A percentile compares a stretch with the other conserved stretches of the same genome.
These are phyloP conservation scores for Alternaria triticina DNA, from an alignment of 2,329 filamentous ascomycete species.

Conservation along the genomic window DNA sequence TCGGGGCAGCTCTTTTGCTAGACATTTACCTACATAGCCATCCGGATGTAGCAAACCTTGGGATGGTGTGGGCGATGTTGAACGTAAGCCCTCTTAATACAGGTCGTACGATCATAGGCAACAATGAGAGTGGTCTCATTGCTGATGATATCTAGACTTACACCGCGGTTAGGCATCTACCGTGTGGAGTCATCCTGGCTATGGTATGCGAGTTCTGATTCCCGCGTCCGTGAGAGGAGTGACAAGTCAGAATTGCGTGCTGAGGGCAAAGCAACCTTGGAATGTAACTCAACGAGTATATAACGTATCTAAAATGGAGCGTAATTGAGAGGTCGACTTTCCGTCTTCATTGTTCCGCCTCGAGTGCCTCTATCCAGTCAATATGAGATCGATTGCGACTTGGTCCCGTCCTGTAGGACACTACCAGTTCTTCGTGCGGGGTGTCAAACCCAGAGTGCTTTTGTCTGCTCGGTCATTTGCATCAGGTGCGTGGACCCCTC, in stretches of 20 bases:
- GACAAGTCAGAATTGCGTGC: not conserved
- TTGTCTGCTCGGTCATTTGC: not conserved
- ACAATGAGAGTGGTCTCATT: not conserved
- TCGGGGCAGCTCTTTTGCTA: not conserved
- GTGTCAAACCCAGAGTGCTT: not conserved
- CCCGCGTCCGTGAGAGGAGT: not conserved
- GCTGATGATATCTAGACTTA: not conserved
- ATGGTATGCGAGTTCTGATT: not conserved
- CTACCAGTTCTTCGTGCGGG: not conserved
- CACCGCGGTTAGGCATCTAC: not conserved
- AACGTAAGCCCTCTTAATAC: not conserved
- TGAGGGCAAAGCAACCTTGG: not conserved
- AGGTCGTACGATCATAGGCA: not conserved
- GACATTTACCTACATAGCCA: no score
- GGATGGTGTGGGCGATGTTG: not conserved
- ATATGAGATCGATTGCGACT: not conserved
- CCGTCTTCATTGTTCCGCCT: not conserved
- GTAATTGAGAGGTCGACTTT: not conserved
- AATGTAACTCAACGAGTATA: not conserved
- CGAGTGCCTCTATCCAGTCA: not conserved
- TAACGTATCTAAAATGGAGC: not conserved
- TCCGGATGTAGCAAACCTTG: not conserved
- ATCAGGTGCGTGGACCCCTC: not conserved
- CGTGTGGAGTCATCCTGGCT: not conserved
- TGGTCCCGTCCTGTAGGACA: not conserved